Evolutionary conservation across 2,329 filamentous ascomycete genomes (phyloP), one percentile per base, ranked within the genome.

Genomic region (Penicillium sp.): DNA sequence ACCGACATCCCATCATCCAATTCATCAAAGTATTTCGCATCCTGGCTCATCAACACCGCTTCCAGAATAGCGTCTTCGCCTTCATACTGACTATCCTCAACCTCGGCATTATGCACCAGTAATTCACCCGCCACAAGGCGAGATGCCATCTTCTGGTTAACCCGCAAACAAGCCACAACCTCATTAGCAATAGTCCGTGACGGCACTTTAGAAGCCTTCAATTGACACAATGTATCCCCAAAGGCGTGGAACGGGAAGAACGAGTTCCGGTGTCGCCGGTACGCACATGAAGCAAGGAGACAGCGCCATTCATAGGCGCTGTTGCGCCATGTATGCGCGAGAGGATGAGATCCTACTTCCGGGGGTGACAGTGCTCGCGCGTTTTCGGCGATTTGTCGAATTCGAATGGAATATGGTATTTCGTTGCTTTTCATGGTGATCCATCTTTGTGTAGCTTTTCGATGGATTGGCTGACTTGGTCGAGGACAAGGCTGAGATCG

Each of bases 251-350:
- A 66, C 4, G 67, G 66, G 53, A 76, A 74, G 5, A 60, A 68
- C 2, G 66, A 68, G 1, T 55, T 58, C 13, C 66, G 68, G 24
- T 61, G 50, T 44, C 57, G 61, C 13, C 65, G 56, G 62, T 82
- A 79, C 1, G 73, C 66, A 30, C 71, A 77, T 1, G 79, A 81
- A 2, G 81, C 80, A 44, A 80, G 65, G 4, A 82, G 38, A 4
- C 65, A 65, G 8, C 67, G 65, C 74, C 75, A 79, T 49, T 76
- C 73, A 22, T 67, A 54, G 0, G 53, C 65, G 47, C 70, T 73
- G 56, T 73, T 70, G 53, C 66, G 69, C 78, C 78, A 80, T 8
- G 72, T 73, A 44, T 73, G 65, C 19, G 74, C 63, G 9, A 80
- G 60, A 1, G 72, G 69, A 60, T 81, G 78, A 17, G 70, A 65